A percentile compares a stretch with the other conserved stretches of the same genome.
phyloP scores from a whole-genome alignment of 345 rosid genomes.

The Jatropha curcas region DNA sequence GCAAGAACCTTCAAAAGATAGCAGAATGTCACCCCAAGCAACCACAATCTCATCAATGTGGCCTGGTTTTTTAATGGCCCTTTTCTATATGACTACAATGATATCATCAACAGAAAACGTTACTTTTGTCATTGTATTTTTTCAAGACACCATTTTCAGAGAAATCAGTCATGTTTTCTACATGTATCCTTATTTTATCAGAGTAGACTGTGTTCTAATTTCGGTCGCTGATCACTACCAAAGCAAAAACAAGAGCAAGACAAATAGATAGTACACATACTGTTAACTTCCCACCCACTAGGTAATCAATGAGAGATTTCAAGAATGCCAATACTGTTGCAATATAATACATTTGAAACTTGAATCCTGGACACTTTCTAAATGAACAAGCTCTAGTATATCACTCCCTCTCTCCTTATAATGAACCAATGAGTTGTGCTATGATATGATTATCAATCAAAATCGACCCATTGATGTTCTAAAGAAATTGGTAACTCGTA shows the following conservation, averaged over 20 bases:
- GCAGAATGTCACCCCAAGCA: slow-evolving; percentile 3
- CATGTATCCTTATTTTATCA: not conserved
- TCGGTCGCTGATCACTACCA: not conserved
- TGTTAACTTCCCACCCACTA: not conserved
- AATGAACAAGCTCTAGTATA: not conserved
- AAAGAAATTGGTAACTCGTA: not conserved
- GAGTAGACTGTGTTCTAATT: not conserved
- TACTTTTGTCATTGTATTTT: not conserved
- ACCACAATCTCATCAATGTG: not conserved
- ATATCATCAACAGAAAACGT: not conserved
- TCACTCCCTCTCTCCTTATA: not conserved
- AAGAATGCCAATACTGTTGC: not conserved
- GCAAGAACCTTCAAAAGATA: not conserved
- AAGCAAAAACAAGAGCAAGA: not conserved
- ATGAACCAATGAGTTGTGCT: not conserved
- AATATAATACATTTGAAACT: not conserved
- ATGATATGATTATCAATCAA: not conserved
- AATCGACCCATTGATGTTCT: not conserved
- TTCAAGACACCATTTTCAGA: not conserved
- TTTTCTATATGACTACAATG: not conserved
- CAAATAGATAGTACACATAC: not conserved
- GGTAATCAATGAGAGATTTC: not conserved
- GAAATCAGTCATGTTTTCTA: not conserved
- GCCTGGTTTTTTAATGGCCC: not conserved
- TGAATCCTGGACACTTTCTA: not conserved